Conservation (phyloP, 306 rosid genomes). For the Senna siamea region DNA sequence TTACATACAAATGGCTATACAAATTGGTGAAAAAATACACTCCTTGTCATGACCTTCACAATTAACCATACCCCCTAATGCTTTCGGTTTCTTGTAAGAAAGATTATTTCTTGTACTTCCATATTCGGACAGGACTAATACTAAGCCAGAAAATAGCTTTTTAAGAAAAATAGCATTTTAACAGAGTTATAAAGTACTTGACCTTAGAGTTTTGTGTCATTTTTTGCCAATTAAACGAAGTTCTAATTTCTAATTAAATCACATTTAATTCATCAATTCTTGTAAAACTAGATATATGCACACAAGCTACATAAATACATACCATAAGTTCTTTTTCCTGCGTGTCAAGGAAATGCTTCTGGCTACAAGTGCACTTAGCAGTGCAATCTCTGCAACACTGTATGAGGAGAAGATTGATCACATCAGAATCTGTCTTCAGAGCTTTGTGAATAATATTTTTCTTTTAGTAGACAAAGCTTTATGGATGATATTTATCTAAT, state of each 20-base stretch:
- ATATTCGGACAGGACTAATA: neutral
- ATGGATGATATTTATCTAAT: neutral
- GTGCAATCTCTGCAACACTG: constrained; percentile 60
- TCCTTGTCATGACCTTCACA: neutral
- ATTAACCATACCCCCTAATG: neutral
- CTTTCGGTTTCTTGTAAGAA: neutral
- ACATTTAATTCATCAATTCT: too few relatives aligned
- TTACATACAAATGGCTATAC: too few relatives aligned
- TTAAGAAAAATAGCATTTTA: neutral
- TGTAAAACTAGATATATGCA: neutral
- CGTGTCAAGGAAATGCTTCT: constrained; percentile 48
- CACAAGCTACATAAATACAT: constrained; percentile 28
- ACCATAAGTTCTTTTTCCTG: constrained; percentile 89
- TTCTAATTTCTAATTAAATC: too few relatives aligned
- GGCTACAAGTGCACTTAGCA: constrained; percentile 69
- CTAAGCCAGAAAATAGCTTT: neutral
- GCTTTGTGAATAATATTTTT: neutral
- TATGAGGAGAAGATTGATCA: constrained; percentile 31
- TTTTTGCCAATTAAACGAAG: neutral
- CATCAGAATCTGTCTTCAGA: constrained; percentile 36
- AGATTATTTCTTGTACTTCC: neutral
- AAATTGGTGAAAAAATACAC: too few relatives aligned
- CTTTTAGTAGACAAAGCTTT: too few relatives aligned
- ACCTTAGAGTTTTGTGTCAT: neutral
- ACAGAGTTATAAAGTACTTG: neutral